A percentile compares a stretch with the other conserved stretches of the same genome.
phyloP scores from a whole-genome alignment of 768 basidiomycete species.

The Panus rudis region DNA sequence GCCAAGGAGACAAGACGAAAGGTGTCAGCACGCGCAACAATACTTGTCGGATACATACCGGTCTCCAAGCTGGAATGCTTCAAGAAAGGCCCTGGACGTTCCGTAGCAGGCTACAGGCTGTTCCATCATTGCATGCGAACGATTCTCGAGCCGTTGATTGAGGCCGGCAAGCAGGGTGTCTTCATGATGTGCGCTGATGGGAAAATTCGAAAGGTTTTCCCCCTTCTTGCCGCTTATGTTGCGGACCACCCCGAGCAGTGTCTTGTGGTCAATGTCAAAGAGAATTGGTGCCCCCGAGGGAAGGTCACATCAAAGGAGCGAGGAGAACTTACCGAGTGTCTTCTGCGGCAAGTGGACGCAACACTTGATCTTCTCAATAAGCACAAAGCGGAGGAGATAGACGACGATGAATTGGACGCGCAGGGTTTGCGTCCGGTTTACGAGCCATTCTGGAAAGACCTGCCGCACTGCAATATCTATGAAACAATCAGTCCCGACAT shows the following conservation, averaged over 20 bases:
- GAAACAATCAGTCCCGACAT: background rate
- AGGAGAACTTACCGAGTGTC: constrained; percentile 9
- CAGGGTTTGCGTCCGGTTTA: background rate
- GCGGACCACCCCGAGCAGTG: constrained; percentile 23
- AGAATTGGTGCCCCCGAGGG: constrained; percentile 15
- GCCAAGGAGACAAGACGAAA: constrained; percentile 12
- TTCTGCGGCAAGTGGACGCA: constrained; percentile 1
- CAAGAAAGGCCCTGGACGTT: constrained; percentile 1
- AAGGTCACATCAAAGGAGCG: background rate
- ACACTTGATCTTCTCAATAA: background rate
- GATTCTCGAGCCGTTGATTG: constrained; percentile 13
- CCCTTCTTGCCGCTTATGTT: constrained; percentile 17
- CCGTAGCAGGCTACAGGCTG: constrained; percentile 11
- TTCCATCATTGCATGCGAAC: constrained; percentile 17
- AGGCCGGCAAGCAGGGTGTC: constrained; percentile 14
- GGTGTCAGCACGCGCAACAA: constrained; percentile 6
- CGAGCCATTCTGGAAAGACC: constrained; percentile 3
- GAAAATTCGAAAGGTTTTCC: constrained; percentile 9
- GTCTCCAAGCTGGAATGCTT: constrained; percentile 22
- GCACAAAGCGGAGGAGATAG: background rate
- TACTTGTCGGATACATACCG: constrained; percentile 24
- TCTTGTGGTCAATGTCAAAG: constrained; percentile 13
- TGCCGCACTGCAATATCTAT: constrained; percentile 2
- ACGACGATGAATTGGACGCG: background rate
- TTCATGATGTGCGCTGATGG: constrained; percentile 17